Evolutionary conservation across 1,139 yeast genomes (phyloP), one percentile per base, ranked within the genome.

Genomic region (Wickerhamomyces sp.): DNA sequence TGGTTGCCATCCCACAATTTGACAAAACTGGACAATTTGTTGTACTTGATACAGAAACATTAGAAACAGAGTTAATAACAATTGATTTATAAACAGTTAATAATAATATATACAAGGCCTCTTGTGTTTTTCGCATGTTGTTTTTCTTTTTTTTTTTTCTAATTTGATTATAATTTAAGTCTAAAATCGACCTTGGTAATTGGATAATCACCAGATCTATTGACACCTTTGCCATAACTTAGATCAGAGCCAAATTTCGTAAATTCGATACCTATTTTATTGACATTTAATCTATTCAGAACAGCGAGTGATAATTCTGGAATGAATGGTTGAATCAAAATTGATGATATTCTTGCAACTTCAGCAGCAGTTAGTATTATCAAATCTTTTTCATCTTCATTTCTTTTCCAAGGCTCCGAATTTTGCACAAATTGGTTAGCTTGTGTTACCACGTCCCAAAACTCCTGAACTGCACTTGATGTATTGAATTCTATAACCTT

Each of bases 1-100:
- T 86, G 21, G 63, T 92, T n/a, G 65, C 82, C 6, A 65, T 94
- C 5, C 97, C 98, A 0, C 67, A 68, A 35, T 92, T 89, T 56
- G 62, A 70, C 33, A 63, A 66, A 15, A 74, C 90, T 0, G 90
- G 90, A 0, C 72, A 83, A 52, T 47, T 87, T 21, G 90, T 86
- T 0, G 51, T 89, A 27, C 58, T 90, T 35, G 84, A 90, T 58
- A 61, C 78, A 14, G 66, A 66, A 12, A 74, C 82, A 0, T 61
- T 84, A 33, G 76, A 74, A 28, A 66, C 78, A 24, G 76, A 76
- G 45, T 59, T 69, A 2, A 61, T 81, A 2, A 52, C 54, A 4
- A 51, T 67, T 31, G 56, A 54, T 19, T 41, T 51, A 35, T 57
- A 42, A 42, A 15, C 10, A 27, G 16, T 28, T 12, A 7, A 29